Percentiles rank a stretch among this genome's conserved stretches.
These are phyloP conservation scores for Claviceps africana DNA, from an alignment of 2,329 filamentous ascomycete species.

Conservation along the genomic window DNA sequence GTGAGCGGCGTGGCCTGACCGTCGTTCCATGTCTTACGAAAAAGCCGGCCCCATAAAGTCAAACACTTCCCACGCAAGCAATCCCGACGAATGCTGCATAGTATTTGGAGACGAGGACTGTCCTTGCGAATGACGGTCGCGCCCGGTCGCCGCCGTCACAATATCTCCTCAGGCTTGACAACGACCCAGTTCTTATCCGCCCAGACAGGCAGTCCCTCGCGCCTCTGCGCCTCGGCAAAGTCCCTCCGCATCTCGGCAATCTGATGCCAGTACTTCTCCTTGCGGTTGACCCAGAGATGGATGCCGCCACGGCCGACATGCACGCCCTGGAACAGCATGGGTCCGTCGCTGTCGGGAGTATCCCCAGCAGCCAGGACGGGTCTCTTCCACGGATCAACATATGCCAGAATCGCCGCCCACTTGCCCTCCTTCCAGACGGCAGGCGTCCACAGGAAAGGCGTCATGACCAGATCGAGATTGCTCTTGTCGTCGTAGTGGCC, in stretches of 20 bases:
- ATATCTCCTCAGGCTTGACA: constrained; percentile 26
- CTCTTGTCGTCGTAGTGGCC: constrained; percentile 20
- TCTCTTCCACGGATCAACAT: constrained; percentile 29
- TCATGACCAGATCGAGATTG: constrained; percentile 26
- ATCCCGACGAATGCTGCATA: no score
- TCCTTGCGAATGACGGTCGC: no score
- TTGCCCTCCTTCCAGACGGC: constrained; percentile 31
- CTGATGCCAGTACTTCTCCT: constrained; percentile 19
- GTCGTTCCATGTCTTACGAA: no score
- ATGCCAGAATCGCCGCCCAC: constrained; percentile 27
- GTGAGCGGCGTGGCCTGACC: no score
- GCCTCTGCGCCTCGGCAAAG: constrained; percentile 19
- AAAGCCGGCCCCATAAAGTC: no score
- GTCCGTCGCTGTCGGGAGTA: constrained; percentile 27
- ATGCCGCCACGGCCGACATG: constrained; percentile 27
- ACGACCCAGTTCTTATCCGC: constrained; percentile 32
- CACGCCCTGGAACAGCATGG: constrained; percentile 31
- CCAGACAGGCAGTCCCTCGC: constrained; percentile 23
- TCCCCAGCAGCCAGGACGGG: constrained; percentile 29
- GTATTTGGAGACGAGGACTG: no score
- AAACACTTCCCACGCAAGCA: no score
- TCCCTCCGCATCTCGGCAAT: constrained; percentile 24
- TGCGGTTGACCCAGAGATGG: constrained; percentile 28
- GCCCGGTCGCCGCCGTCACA: constrained; percentile 12
- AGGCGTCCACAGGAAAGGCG: constrained; percentile 28